Base-by-base conservation (phyloP, 139 green algal species). In the Zygnema cylindricum region DNA sequence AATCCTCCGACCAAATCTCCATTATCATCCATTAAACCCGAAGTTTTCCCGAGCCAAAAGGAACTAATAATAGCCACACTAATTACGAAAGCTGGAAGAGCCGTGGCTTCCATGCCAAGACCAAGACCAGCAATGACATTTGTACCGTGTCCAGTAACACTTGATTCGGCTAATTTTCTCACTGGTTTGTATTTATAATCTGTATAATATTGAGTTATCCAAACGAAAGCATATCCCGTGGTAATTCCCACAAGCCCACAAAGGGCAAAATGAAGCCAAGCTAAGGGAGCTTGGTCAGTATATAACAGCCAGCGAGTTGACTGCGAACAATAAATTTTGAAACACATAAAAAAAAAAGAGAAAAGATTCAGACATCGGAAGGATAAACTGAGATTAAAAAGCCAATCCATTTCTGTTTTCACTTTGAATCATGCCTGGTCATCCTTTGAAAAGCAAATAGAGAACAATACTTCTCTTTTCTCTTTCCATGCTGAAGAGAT, bases 191-290 rank as follows among this genome's bases (percentile, higher is more conserved):
- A 94, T 79, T 93, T 91, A 69, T 94, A 92, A 81, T 94, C 92
- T 25, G 92, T 94, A 86, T 94, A 94, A 76, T 93, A 94, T 89
- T 93, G 94, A 54, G 92, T 75, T 71, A 95, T 95, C 76, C 86
- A 93, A 30, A 95, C 94, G 57, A 95, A 96, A 25, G 81, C 33
- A 90, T 95, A 95, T 2, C 90, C 88, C 63, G 73, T 93, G 36
- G 71, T 38, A 22, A 96, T 94, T 42, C 94, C 94, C 39, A 96
- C 91, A 36, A 96, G 43, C 23, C 94, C 94, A 76, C 94, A 96
- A 11, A 84, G 57, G 25, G 86, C 81, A 78, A 96, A 96, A 41
- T 95, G 88, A 49, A 95, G 69, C 94, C 94, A 96, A 22, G 94
- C 94, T 16, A 73, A 35, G 1, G 93, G 94, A 3, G 93, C 92